phyloP scores from a whole-genome alignment of 2,329 filamentous ascomycete species.

The Dactylonectria estremocensis region DNA sequence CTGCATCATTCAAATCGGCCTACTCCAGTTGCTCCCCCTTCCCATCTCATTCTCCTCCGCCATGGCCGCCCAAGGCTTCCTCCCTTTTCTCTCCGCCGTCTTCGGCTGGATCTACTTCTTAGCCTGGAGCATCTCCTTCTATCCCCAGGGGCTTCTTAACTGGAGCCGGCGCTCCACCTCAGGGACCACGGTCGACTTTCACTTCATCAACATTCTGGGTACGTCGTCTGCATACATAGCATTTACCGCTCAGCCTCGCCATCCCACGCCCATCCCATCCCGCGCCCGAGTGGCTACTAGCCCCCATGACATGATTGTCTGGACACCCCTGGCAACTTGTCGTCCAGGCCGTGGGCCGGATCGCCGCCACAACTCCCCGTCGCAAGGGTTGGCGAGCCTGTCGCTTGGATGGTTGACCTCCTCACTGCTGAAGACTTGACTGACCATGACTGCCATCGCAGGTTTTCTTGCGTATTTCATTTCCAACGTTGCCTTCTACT shows the following conservation, averaged over 20 bases:
- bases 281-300: slow-evolving; percentile 5
- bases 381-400: slow-evolving; percentile 18
- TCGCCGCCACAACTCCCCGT: slow-evolving; percentile 30
- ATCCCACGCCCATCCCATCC: slow-evolving; percentile 22
- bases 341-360: slow-evolving; percentile 30
- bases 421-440: slow-evolving; percentile 17
- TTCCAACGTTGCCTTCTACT: slow-evolving; percentile 83
- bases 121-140: slow-evolving; percentile 91
- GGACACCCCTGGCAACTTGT: slow-evolving; percentile 30
- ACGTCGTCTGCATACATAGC: slow-evolving; percentile 32
- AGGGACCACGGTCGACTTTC: slow-evolving; percentile 91
- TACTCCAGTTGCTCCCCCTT: slow-evolving; percentile 9
- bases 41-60: slow-evolving; percentile 6
- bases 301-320: slow-evolving; percentile 37
- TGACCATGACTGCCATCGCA: slow-evolving; percentile 43
- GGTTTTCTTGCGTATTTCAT: slow-evolving; percentile 84
- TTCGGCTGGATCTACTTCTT: slow-evolving; percentile 84
- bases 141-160: slow-evolving; percentile 91
- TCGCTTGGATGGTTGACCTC: background rate
- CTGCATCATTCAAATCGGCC: background rate
- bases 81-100: slow-evolving; percentile 67
- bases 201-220: slow-evolving; percentile 79
- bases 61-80: slow-evolving; percentile 55
- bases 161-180: slow-evolving; percentile 81
- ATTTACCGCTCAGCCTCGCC: slow-evolving; percentile 15